Evolutionary conservation across 768 basidiomycete species (phyloP).

Genomic region (Hygrophorus pudorinus): DNA sequence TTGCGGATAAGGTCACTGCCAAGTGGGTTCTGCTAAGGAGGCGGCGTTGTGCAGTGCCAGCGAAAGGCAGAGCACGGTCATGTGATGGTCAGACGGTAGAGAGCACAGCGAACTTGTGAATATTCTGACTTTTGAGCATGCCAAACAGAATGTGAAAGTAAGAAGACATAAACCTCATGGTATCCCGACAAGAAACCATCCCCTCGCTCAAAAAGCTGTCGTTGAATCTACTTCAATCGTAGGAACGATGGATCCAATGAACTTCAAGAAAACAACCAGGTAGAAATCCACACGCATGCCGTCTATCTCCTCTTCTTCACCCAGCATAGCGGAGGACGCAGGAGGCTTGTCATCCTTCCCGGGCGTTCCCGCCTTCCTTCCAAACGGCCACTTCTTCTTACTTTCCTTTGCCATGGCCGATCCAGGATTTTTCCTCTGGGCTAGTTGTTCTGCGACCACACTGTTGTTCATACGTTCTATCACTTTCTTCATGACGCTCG

Average conservation of each 20-base stretch:
- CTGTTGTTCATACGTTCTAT: conserved; percentile 96
- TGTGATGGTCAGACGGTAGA: too few relatives aligned
- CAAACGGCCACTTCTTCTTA: conserved; percentile 78
- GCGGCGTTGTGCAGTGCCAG: too few relatives aligned
- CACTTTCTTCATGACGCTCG: conserved; percentile 99
- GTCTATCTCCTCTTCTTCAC: conserved; percentile 65
- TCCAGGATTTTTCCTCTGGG: conserved; percentile 40
- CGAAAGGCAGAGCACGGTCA: too few relatives aligned
- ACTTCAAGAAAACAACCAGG: conserved; percentile 97
- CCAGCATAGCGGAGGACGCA: conserved; percentile 20
- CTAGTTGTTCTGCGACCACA: conserved; percentile 74
- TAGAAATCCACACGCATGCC: conserved; percentile 98
- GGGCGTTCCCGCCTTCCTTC: conserved; percentile 59
- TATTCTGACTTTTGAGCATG: too few relatives aligned
- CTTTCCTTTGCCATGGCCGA: conserved; percentile 26
- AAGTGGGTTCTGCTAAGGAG: too few relatives aligned
- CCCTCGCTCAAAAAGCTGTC: conserved; percentile 44
- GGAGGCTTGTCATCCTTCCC: conserved; percentile 41
- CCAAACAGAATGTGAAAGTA: not conserved
- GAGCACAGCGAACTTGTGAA: too few relatives aligned
- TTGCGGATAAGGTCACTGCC: too few relatives aligned
- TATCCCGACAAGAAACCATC: conserved; percentile 7
- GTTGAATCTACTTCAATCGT: conserved; percentile 97
- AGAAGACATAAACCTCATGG: conserved; percentile 7
- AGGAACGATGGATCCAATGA: conserved; percentile 96